Evolutionary conservation across 1,284 basidiomycete genomes (phyloP).

Genomic region (Coriolopsis trogii): DNA sequence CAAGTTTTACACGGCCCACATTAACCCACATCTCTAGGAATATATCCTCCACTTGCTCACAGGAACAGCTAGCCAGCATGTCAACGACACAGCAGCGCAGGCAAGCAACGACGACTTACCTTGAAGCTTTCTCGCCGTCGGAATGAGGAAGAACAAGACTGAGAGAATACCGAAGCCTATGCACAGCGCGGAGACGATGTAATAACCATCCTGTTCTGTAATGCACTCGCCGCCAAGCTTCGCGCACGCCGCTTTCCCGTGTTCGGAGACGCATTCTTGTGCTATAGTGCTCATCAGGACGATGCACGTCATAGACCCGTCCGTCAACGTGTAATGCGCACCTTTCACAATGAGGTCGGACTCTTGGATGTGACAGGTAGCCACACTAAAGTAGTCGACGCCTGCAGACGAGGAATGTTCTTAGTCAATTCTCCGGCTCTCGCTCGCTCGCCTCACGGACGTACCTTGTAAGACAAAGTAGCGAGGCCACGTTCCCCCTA

Average conservation of each 20-base stretch:
- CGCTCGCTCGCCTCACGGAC: too few species aligned
- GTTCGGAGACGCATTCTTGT: constrained; percentile 87
- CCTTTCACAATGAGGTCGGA: constrained; percentile 61
- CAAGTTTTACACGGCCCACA: constrained; percentile 19
- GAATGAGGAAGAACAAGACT: constrained; percentile 80
- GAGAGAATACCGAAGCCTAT: constrained; percentile 74
- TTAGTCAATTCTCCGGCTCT: too few species aligned
- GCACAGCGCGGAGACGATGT: constrained; percentile 82
- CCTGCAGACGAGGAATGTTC: too few species aligned
- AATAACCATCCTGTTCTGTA: constrained; percentile 92
- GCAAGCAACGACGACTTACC: constrained; percentile 50
- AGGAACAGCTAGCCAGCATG: constrained; percentile 52
- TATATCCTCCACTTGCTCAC: constrained; percentile 61
- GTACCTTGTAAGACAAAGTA: constrained; percentile 89
- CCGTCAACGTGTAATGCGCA: constrained; percentile 34
- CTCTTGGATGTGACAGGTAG: constrained; percentile 76
- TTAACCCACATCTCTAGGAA: constrained; percentile 13
- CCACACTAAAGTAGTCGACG: constrained; percentile 85
- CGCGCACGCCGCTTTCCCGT: constrained; percentile 81
- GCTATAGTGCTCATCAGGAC: constrained; percentile 47
- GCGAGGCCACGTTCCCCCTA: constrained; percentile 98
- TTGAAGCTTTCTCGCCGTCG: constrained; percentile 85
- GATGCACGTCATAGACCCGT: too few species aligned
- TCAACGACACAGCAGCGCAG: constrained; percentile 2
- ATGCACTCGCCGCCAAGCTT: constrained; percentile 81